A percentile compares a stretch with the other conserved stretches of the same genome.
Evolutionary conservation across 2,329 filamentous ascomycete species (phyloP).

Genomic region (Diaporthe citriasiana): DNA sequence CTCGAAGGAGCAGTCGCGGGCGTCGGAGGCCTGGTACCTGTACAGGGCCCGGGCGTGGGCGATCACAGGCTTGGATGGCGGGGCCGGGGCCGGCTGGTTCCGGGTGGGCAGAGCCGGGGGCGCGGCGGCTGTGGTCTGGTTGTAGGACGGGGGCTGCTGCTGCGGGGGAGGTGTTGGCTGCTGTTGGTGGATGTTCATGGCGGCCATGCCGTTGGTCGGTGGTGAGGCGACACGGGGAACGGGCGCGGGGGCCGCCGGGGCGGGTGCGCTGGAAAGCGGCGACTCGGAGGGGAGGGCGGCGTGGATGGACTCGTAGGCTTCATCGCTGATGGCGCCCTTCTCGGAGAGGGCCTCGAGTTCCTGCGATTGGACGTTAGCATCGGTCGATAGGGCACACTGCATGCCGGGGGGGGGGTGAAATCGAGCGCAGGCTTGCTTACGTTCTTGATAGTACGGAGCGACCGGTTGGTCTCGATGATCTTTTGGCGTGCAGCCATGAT

Average conservation of each 20-base stretch:
- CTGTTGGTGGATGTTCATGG: constrained; percentile 53
- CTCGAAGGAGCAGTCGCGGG: constrained; percentile 85
- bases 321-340: constrained; percentile 81
- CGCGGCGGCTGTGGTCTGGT: constrained; percentile 58
- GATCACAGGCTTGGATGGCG: constrained; percentile 70
- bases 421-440: constrained; percentile 63
- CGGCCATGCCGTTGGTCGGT: constrained; percentile 58
- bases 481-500: constrained; percentile 64
- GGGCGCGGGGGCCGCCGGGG: constrained; percentile 53
- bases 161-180: constrained; percentile 54
- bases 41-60: constrained; percentile 86
- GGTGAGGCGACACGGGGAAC: constrained; percentile 45
- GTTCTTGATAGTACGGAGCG: constrained; percentile 88
- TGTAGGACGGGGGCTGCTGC: constrained; percentile 65
- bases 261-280: constrained; percentile 66
- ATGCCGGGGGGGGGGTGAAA: not conserved
- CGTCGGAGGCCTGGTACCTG: constrained; percentile 82
- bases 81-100: constrained; percentile 54
- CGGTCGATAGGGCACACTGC: not conserved
- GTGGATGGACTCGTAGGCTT: constrained; percentile 82
- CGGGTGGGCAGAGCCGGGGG: constrained; percentile 49
- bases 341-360: constrained; percentile 93
- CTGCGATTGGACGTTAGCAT: constrained; percentile 61
- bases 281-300: constrained; percentile 81
- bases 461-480: constrained; percentile 82